These are phyloP conservation scores for Aureobasidium sp. DNA, from an alignment of 2,329 filamentous ascomycete species.

Conservation along the genomic window DNA sequence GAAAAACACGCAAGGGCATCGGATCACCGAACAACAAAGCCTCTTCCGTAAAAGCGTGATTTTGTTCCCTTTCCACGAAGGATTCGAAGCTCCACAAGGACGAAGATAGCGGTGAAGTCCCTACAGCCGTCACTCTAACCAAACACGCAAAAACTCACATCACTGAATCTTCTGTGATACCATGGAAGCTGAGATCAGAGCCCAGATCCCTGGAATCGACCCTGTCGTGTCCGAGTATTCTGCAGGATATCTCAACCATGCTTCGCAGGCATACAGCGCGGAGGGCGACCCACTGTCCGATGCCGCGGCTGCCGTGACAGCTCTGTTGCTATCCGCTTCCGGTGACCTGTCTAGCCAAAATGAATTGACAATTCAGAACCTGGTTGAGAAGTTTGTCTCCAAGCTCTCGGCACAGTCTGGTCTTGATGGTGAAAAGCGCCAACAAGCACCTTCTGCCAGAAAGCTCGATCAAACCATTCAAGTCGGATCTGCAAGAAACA, in stretches of 20 bases:
- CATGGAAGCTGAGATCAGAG: slow-evolving; percentile 30
- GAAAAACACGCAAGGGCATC: slow-evolving; percentile 1
- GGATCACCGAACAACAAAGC: background rate
- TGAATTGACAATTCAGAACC: slow-evolving; percentile 67
- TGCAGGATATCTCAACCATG: slow-evolving; percentile 88
- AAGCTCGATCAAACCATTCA: slow-evolving; percentile 92
- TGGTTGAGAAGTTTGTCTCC: slow-evolving; percentile 85
- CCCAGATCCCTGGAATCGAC: slow-evolving; percentile 28
- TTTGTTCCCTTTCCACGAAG: background rate
- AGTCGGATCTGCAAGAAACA: slow-evolving; percentile 86
- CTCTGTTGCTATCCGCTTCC: slow-evolving; percentile 86
- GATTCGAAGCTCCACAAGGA: slow-evolving; percentile 4
- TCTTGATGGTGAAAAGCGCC: slow-evolving; percentile 54
- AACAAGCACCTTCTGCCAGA: slow-evolving; percentile 67
- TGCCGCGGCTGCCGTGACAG: slow-evolving; percentile 75
- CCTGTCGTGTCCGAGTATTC: slow-evolving; percentile 31
- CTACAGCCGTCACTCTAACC: slow-evolving; percentile 8
- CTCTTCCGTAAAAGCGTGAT: slow-evolving; percentile 3
- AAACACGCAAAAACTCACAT: slow-evolving; percentile 7
- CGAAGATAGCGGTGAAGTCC: slow-evolving; percentile 4
- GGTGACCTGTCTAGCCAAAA: slow-evolving; percentile 66
- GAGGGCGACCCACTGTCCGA: slow-evolving; percentile 76
- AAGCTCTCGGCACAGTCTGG: slow-evolving; percentile 69
- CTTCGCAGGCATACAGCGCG: slow-evolving; percentile 70
- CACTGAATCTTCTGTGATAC: background rate